A percentile compares a stretch with the other conserved stretches of the same genome.
These are phyloP conservation scores for Mycena rosella DNA, from an alignment of 768 basidiomycete species.

Conservation along the genomic window DNA sequence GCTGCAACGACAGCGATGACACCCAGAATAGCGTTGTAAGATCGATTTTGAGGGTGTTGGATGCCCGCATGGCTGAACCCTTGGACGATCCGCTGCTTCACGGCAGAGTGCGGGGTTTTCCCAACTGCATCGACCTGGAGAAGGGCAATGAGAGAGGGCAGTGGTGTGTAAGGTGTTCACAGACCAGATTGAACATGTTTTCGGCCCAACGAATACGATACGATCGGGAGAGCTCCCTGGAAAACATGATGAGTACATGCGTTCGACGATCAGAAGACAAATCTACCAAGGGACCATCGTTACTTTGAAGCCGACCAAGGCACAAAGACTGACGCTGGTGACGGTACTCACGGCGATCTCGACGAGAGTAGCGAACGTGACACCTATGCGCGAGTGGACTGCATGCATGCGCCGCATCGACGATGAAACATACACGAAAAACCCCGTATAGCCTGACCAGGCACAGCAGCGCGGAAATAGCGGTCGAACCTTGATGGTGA, in stretches of 20 bases:
- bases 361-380: conserved; percentile 93
- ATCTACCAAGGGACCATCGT: conserved; percentile 91
- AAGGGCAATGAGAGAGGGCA: conserved; percentile 44
- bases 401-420: conserved; percentile 83
- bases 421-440: conserved; percentile 81
- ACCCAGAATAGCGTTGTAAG: conserved; percentile 86
- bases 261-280: conserved; percentile 2
- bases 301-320: conserved; percentile 88
- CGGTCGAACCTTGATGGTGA: conserved; percentile 62
- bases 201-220: conserved; percentile 97
- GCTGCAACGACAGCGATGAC: conserved; percentile 79
- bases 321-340: conserved; percentile 93
- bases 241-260: conserved; percentile 10
- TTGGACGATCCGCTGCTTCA: conserved; percentile 92
- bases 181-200: conserved; percentile 95
- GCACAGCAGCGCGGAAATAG: conserved; percentile 79
- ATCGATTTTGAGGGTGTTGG: conserved; percentile 91
- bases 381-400: conserved; percentile 91
- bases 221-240: conserved; percentile 92
- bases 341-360: conserved; percentile 94
- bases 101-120: conserved; percentile 82
- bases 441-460: conserved; percentile 82
- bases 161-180: conserved; percentile 41
- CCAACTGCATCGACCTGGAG: conserved; percentile 85
- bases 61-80: conserved; percentile 92